Evolutionary conservation across 1,284 basidiomycete genomes (phyloP), one percentile per base, ranked within the genome.

Genomic region (Retiboletus flavoniger): DNA sequence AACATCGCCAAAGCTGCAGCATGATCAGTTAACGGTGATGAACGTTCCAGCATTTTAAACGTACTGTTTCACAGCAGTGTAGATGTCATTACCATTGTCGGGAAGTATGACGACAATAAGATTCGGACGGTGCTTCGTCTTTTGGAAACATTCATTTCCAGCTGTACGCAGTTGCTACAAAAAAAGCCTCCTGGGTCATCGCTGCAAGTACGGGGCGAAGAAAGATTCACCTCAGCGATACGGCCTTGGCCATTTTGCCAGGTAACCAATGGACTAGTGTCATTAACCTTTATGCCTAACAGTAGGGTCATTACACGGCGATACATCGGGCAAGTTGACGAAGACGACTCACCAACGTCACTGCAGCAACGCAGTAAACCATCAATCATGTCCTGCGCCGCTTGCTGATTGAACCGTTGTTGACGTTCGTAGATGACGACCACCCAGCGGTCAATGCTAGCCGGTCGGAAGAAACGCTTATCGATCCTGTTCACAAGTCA

Each of bases 21-120:
- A 9, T 9, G 16, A 29, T 55, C 17, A 43, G 41, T 56, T 11
- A 58, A 28, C 29, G 46, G 32, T 35, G 17, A 51, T n/a, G 41
- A 47, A 35, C 19, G 38, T 31, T 17, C 17, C n/a, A 24, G 14
- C 14, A 2, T 19, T 47, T 77, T 36, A 21, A 39, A 69, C 85
- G 60, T 65, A 90, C 88, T 88, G 83, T 70, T 91, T 91, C 11
- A 91, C 79, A 16, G 81, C 80, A 1, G 78, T 84, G 63, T 91
- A 91, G 17, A 90, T 80, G 48, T 90, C 86, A 39, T 85, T 83
- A 0, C 82, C 85, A 1, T 79, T 78, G 54, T 91, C 87, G 0
- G 89, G 89, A n/a, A 91, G 75, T 44, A 91, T 69, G 16, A 84
- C 79, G 1, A 91, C 79, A 17, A 90, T 75, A 3, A 90, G 74